Evolutionary conservation across 306 rosid genomes (phyloP).

Genomic region (Delonix regia): DNA sequence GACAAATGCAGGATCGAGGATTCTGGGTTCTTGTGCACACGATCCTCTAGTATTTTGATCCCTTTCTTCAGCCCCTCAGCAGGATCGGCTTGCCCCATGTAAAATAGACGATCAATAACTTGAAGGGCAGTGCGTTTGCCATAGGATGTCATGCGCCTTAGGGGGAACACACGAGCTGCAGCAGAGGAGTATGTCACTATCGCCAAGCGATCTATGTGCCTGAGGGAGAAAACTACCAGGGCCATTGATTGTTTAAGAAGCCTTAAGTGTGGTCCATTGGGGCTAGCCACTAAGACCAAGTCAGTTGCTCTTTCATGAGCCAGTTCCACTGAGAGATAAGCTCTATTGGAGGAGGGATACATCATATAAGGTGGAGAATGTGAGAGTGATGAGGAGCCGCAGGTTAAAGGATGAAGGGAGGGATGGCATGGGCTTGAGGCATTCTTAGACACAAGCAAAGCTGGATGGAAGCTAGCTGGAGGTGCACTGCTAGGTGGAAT

Average conservation of each 20-base stretch:
- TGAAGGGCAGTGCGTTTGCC: constrained; percentile 66
- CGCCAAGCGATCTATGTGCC: constrained; percentile 64
- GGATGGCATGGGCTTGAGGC: constrained; percentile 55
- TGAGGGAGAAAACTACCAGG: constrained; percentile 62
- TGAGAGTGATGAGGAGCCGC: constrained; percentile 62
- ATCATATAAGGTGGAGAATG: constrained; percentile 58
- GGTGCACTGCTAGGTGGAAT: constrained; percentile 49
- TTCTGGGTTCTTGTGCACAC: constrained; percentile 57
- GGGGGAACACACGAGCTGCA: constrained; percentile 54
- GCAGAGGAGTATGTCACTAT: constrained; percentile 64
- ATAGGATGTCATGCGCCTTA: constrained; percentile 65
- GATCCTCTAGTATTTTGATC: constrained; percentile 55
- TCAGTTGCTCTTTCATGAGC: constrained; percentile 55
- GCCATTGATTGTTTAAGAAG: constrained; percentile 70
- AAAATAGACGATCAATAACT: constrained; percentile 56
- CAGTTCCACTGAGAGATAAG: constrained; percentile 57
- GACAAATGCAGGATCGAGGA: constrained; percentile 59
- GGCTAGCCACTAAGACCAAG: constrained; percentile 44
- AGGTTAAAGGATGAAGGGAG: constrained; percentile 50
- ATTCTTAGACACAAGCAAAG: constrained; percentile 49
- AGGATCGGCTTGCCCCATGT: constrained; percentile 63
- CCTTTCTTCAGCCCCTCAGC: constrained; percentile 61
- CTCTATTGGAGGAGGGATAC: constrained; percentile 57
- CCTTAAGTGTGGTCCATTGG: constrained; percentile 72
- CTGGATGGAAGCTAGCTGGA: constrained; percentile 58